Percentiles rank a stretch among this genome's conserved stretches.
phyloP scores from a whole-genome alignment of 768 basidiomycete genomes.

The Rubroboletus pulcherrimus region DNA sequence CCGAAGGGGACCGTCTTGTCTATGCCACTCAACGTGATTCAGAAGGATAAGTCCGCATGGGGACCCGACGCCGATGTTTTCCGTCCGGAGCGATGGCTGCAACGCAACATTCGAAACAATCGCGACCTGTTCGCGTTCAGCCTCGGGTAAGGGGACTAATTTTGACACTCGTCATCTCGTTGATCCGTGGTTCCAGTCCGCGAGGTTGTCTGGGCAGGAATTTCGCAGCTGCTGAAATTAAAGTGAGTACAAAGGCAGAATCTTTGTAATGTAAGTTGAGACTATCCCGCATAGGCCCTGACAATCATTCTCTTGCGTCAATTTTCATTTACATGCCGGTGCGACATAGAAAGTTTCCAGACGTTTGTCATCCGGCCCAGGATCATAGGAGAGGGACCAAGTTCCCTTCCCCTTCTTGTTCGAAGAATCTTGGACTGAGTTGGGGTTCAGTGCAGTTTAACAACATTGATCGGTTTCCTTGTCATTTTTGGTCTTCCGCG shows the following conservation, averaged over 20 bases:
- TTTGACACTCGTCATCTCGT: not conserved
- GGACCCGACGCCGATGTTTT: slow-evolving; percentile 56
- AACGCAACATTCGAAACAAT: slow-evolving; percentile 33
- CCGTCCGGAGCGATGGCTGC: slow-evolving; percentile 62
- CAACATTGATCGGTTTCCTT: not conserved
- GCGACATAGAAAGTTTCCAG: slow-evolving; percentile 59
- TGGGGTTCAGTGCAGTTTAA: not conserved
- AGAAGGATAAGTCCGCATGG: slow-evolving; percentile 52
- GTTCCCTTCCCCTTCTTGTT: slow-evolving; percentile 55
- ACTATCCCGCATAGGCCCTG: slow-evolving; percentile 30
- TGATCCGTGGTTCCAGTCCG: slow-evolving; percentile 38
- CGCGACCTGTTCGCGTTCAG: slow-evolving; percentile 56
- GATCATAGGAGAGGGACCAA: slow-evolving; percentile 47
- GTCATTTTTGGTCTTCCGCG: not conserved
- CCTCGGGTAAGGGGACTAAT: slow-evolving; percentile 41
- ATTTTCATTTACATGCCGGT: slow-evolving; percentile 49
- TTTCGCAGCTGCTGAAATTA: slow-evolving; percentile 59
- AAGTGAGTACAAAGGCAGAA: slow-evolving; percentile 34
- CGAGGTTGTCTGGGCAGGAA: slow-evolving; percentile 57
- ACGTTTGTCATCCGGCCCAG: slow-evolving; percentile 64
- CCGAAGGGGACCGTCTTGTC: slow-evolving; percentile 54
- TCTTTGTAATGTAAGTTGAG: slow-evolving; percentile 20
- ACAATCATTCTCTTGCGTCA: slow-evolving; percentile 49
- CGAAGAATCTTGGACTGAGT: slow-evolving; percentile 26
- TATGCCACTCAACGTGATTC: slow-evolving; percentile 56